Conservation (phyloP, 495 filamentous ascomycete species). For the Xylaria flabelliformis region DNA sequence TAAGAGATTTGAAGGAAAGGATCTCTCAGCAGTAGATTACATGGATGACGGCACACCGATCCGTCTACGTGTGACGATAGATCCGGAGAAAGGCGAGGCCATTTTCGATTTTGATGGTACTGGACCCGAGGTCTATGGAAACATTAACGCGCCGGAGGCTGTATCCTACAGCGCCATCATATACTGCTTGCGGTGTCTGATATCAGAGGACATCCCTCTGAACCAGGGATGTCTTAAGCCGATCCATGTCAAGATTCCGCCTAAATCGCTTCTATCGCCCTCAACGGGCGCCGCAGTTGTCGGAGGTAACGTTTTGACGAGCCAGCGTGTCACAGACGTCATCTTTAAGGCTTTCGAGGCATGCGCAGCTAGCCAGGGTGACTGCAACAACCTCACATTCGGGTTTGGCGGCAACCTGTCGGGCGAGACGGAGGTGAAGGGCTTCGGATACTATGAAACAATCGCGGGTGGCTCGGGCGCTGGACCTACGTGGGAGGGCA, state of each 20-base stretch:
- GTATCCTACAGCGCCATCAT: slow-evolving; percentile 96
- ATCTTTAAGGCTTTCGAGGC: slow-evolving; percentile 90
- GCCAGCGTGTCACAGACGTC: slow-evolving; percentile 91
- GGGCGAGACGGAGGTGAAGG: slow-evolving; percentile 65
- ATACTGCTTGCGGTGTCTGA: slow-evolving; percentile 92
- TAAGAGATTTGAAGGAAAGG: slow-evolving; percentile 75
- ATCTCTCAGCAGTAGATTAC: slow-evolving; percentile 78
- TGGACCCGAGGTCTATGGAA: slow-evolving; percentile 91
- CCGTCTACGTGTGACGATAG: slow-evolving; percentile 81
- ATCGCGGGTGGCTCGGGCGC: slow-evolving; percentile 94
- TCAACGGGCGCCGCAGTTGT: slow-evolving; percentile 90
- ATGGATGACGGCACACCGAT: slow-evolving; percentile 97
- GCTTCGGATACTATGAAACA: slow-evolving; percentile 98
- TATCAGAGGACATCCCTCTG: slow-evolving; percentile 90
- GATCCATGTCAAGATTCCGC: slow-evolving; percentile 84
- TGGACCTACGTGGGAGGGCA: slow-evolving; percentile 85
- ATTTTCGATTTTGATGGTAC: slow-evolving; percentile 92
- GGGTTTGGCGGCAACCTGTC: slow-evolving; percentile 80
- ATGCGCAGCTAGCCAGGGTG: slow-evolving; percentile 89
- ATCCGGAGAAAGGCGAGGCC: slow-evolving; percentile 81
- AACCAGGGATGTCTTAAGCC: slow-evolving; percentile 96
- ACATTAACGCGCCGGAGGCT: slow-evolving; percentile 93
- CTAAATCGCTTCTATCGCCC: slow-evolving; percentile 81
- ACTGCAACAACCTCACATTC: slow-evolving; percentile 90
- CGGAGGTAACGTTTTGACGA: slow-evolving; percentile 92